phyloP scores from a whole-genome alignment of 768 basidiomycete species.

The Terana coerulea region DNA sequence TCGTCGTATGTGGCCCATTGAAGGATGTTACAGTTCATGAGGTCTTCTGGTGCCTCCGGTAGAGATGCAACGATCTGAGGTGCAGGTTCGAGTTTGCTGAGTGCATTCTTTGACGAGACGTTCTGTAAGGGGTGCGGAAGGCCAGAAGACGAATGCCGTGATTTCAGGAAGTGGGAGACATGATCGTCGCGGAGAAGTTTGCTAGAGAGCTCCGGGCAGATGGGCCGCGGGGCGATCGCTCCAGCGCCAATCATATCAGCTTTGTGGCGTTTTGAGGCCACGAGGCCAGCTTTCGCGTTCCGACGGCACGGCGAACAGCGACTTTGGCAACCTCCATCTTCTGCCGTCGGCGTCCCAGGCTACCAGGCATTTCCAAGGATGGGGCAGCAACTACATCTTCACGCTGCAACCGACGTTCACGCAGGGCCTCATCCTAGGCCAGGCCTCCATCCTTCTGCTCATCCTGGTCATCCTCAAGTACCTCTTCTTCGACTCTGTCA shows the following conservation, averaged over 20 bases:
- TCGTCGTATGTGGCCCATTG: constrained; percentile 91
- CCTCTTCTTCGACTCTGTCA: constrained; percentile 81
- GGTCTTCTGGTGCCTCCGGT: background rate
- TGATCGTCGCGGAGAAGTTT: too few species aligned
- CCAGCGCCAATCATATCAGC: background rate
- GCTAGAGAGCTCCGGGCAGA: too few species aligned
- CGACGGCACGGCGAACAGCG: background rate
- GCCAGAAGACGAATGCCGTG: constrained; percentile 48
- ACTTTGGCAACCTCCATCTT: background rate
- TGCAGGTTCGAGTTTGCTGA: constrained; percentile 31
- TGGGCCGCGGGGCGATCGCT: background rate
- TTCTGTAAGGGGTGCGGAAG: constrained; percentile 49
- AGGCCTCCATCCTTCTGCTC: constrained; percentile 80
- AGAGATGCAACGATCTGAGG: constrained; percentile 26
- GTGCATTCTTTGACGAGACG: constrained; percentile 42
- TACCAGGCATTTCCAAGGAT: constrained; percentile 11
- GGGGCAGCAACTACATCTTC: constrained; percentile 59
- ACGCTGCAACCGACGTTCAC: constrained; percentile 89
- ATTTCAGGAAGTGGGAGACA: constrained; percentile 3
- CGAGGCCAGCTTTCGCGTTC: background rate
- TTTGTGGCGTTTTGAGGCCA: constrained; percentile 1
- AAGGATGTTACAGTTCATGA: constrained; percentile 32
- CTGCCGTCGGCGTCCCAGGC: background rate
- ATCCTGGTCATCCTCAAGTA: constrained; percentile 85
- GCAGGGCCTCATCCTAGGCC: constrained; percentile 90